Percentiles rank a stretch among this genome's conserved stretches.
These are phyloP conservation scores for Didymella glomerata DNA, from an alignment of 2,329 filamentous ascomycete species.

Conservation along the genomic window DNA sequence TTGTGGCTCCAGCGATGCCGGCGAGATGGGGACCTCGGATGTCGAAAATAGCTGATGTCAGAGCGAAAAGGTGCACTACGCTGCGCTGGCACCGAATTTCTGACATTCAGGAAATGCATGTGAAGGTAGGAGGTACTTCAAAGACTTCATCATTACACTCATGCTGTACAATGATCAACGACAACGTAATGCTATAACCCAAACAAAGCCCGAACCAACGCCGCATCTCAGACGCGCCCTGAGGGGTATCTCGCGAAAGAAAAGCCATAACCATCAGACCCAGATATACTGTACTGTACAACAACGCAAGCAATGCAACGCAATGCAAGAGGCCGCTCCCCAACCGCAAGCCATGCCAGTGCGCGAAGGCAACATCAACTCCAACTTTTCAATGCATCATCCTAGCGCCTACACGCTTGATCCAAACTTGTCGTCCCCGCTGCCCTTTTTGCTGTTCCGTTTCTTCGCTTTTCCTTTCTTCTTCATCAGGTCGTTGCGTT, in stretches of 20 bases:
- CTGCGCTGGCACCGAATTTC: background rate
- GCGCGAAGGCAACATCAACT: conserved; percentile 6
- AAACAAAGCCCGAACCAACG: conserved; percentile 10
- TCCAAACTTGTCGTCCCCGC: conserved; percentile 37
- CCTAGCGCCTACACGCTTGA: conserved; percentile 33
- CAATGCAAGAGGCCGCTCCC: conserved; percentile 2
- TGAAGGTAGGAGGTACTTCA: conserved; percentile 2
- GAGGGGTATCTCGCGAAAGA: conserved; percentile 24
- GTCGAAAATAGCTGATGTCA: background rate
- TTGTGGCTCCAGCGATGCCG: conserved; percentile 1
- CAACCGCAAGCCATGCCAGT: conserved; percentile 15
- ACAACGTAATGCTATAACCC: conserved; percentile 12
- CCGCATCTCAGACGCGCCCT: conserved; percentile 24
- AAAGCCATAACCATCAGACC: conserved; percentile 11
- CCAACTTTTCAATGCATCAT: background rate
- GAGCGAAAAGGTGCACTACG: background rate
- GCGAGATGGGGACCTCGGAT: conserved; percentile 5
- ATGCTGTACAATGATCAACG: conserved; percentile 2
- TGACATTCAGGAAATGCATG: background rate
- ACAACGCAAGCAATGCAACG: conserved; percentile 18
- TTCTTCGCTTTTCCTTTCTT: conserved; percentile 47
- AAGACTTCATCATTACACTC: conserved; percentile 10
- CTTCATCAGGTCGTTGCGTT: conserved; percentile 33
- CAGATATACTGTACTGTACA: conserved; percentile 1
- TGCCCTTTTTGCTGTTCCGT: conserved; percentile 30